Evolutionary conservation across 2,329 filamentous ascomycete genomes (phyloP).

Genomic region (Arachnomyces sp.): DNA sequence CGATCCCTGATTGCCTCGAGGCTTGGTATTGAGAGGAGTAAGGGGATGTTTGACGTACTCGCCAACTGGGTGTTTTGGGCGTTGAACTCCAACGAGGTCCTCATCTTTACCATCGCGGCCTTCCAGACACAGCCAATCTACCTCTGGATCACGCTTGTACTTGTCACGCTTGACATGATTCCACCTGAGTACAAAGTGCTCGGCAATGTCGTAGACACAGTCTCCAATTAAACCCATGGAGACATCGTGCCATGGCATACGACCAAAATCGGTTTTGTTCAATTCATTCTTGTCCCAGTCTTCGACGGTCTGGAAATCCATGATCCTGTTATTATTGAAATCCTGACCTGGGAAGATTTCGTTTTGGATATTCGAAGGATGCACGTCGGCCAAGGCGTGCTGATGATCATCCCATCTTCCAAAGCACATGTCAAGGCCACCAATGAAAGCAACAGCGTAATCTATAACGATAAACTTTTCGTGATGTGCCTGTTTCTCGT

Average conservation of each 20-base stretch:
- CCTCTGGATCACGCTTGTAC: slow-evolving; percentile 79
- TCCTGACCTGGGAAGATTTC: slow-evolving; percentile 94
- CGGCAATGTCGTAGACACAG: slow-evolving; percentile 85
- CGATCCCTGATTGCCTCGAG: slow-evolving; percentile 57
- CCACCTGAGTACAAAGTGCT: slow-evolving; percentile 91
- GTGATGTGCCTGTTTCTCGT: slow-evolving; percentile 61
- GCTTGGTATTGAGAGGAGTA: slow-evolving; percentile 58
- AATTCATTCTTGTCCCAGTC: slow-evolving; percentile 93
- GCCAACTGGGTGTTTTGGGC: slow-evolving; percentile 81
- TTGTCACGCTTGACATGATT: slow-evolving; percentile 97
- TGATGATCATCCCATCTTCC: slow-evolving; percentile 86
- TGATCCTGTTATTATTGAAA: slow-evolving; percentile 93
- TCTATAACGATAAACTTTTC: slow-evolving; percentile 97
- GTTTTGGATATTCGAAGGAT: slow-evolving; percentile 70
- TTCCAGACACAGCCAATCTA: slow-evolving; percentile 76
- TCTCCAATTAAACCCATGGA: slow-evolving; percentile 85
- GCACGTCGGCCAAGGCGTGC: slow-evolving; percentile 77
- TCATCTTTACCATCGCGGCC: slow-evolving; percentile 70
- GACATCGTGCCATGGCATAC: slow-evolving; percentile 98
- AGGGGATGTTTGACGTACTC: slow-evolving; percentile 77
- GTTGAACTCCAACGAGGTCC: slow-evolving; percentile 77
- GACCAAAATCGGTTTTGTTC: slow-evolving; percentile 79
- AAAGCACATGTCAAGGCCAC: slow-evolving; percentile 90
- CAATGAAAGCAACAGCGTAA: slow-evolving; percentile 83
- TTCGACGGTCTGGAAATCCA: slow-evolving; percentile 86